Base-by-base conservation (phyloP, 2,329 filamentous ascomycete genomes). In the Cladosporium sp. region DNA sequence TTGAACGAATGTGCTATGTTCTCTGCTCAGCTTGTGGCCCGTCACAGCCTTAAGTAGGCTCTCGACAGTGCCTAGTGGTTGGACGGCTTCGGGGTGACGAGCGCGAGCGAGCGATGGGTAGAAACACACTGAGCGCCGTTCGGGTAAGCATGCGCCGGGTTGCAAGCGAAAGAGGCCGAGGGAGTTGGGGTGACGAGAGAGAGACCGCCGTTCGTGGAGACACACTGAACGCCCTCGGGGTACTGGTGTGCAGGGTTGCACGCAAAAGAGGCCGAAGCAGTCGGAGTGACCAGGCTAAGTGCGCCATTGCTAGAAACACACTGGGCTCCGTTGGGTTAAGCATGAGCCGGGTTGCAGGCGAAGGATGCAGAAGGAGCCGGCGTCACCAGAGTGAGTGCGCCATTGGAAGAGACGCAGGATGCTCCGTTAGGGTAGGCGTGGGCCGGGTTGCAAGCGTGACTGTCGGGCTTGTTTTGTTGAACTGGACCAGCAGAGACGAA, bases 371-470 rank as follows among this genome's bases (percentile, higher is more conserved):
- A 20, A 30, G 49, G 16, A 40, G 51, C 27, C 15, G 52, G 49
- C 15, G 50, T 50, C 25, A 59, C 57, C 13, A 60, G 38, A 13
- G 53, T 49, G 6, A 58, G 42, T 7, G 42, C 35, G 18, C 58
- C 58, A 15, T 42, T 33, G 30, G 51, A 51, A 3, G 53, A 55
- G 16, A 54, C 35, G 43, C 59, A 60, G n/a, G 30, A 53, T 19
- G 53, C 53, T 7, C 55, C 58, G 33, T 51, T 42, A 1, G 57
- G 56, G 49, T 62, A 55, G 18, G 42, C 7, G 49, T 57, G 58
- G 13, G 55, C 59, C 36, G 58, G 58, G 49, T 59, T 58, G 39
- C 59, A 61, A 12, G 46, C 53, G n/a, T n/a, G n/a, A n/a, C n/a
- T n/a, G n/a, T n/a, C n/a, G n/a, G n/a, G n/a, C n/a, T n/a, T n/a